A percentile compares a stretch with the other conserved stretches of the same genome.
Evolutionary conservation across 2,329 filamentous ascomycete genomes (phyloP).

Genomic region (Cercospora canescens): DNA sequence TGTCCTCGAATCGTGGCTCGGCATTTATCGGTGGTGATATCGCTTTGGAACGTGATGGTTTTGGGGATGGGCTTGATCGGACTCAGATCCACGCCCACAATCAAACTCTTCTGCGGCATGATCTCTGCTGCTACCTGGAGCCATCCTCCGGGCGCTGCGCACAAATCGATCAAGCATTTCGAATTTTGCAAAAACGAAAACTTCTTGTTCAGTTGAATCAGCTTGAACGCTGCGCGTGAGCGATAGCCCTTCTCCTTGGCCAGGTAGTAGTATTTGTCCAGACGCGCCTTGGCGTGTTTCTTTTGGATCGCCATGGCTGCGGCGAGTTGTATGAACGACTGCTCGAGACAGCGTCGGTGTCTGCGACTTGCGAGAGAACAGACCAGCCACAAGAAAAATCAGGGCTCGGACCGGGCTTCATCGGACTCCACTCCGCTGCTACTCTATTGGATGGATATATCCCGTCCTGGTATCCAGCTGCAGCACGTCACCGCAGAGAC

Average conservation of each 20-base stretch:
- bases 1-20: constrained; percentile 85
- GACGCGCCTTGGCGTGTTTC: constrained; percentile 97
- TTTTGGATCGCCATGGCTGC: constrained; percentile 87
- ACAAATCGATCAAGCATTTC: constrained; percentile 94
- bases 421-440: neutral
- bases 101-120: constrained; percentile 87
- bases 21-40: constrained; percentile 97
- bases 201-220: constrained; percentile 98
- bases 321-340: neutral
- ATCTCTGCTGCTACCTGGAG: constrained; percentile 94
- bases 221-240: constrained; percentile 93
- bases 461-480: neutral
- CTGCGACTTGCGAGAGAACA: neutral
- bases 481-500: neutral
- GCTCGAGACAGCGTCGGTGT: neutral
- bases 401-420: neutral
- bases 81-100: constrained; percentile 89
- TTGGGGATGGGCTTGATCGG: constrained; percentile 95
- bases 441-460: neutral
- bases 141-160: constrained; percentile 95
- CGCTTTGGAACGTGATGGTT: constrained; percentile 93
- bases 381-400: neutral
- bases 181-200: constrained; percentile 98
- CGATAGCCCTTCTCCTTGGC: constrained; percentile 98
- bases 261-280: constrained; percentile 98